Percentiles rank a stretch among this genome's conserved stretches.
Conservation (phyloP, 768 basidiomycete species). For the Sarcodon aspratus region DNA sequence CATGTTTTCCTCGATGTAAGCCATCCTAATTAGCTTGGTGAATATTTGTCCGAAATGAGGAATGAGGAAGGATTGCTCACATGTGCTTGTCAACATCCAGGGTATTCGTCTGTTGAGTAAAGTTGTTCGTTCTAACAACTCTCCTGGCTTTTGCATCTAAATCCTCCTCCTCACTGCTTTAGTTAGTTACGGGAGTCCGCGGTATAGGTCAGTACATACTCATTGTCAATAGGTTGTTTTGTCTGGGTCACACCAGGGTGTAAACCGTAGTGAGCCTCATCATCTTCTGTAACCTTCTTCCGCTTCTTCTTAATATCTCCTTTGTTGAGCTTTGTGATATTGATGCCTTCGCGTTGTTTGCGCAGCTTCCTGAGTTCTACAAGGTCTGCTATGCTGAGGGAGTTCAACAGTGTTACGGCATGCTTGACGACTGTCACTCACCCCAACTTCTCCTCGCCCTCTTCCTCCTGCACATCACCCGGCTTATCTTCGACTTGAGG, state of each 20-base stretch:
- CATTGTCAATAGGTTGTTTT: slow-evolving; percentile 39
- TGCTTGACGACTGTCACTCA: slow-evolving; percentile 22
- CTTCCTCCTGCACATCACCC: slow-evolving; percentile 21
- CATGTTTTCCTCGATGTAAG: slow-evolving; percentile 92
- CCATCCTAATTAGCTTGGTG: slow-evolving; percentile 59
- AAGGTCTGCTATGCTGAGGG: slow-evolving; percentile 62
- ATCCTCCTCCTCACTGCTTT: slow-evolving; percentile 45
- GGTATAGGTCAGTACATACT: slow-evolving; percentile 28
- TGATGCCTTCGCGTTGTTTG: slow-evolving; percentile 71
- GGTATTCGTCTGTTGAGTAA: slow-evolving; percentile 93
- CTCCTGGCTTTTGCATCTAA: slow-evolving; percentile 62
- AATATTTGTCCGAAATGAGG: not conserved
- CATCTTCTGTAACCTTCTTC: slow-evolving; percentile 31
- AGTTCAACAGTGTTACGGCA: slow-evolving; percentile 4
- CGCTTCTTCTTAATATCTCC: slow-evolving; percentile 72
- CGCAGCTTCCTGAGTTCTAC: slow-evolving; percentile 74
- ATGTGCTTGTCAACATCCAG: slow-evolving; percentile 98
- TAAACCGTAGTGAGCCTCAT: slow-evolving; percentile 44
- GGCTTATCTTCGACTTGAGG: slow-evolving; percentile 18
- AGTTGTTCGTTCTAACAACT: slow-evolving; percentile 79
- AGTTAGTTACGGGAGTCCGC: not conserved
- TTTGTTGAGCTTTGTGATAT: slow-evolving; percentile 70
- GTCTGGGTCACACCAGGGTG: slow-evolving; percentile 29
- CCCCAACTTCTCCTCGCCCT: slow-evolving; percentile 29
- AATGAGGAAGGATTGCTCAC: slow-evolving; percentile 31